Percentiles rank a stretch among this genome's conserved stretches.
Evolutionary conservation across 1,139 yeast genomes (phyloP).

Genomic region (Hansenula sp.): DNA sequence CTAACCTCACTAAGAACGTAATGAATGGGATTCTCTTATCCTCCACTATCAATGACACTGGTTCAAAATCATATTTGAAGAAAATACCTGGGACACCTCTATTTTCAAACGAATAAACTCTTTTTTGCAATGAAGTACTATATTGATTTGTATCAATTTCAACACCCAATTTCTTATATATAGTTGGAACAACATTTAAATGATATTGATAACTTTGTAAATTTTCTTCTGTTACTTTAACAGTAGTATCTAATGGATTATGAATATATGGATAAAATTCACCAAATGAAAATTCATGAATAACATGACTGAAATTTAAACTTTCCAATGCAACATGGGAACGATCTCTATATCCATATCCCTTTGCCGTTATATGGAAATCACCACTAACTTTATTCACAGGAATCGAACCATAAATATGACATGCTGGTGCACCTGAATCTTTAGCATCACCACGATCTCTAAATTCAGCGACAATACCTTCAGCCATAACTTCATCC

Average conservation of each 20-base stretch:
- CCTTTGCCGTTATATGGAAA: conserved; percentile 77
- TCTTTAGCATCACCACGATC: conserved; percentile 27
- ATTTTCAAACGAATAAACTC: conserved; percentile 17
- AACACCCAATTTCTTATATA: conserved; percentile 66
- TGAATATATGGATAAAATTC: conserved; percentile 80
- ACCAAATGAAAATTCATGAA: conserved; percentile 88
- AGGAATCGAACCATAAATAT: conserved; percentile 81
- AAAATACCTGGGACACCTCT: conserved; percentile 69
- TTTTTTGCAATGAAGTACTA: conserved; percentile 42
- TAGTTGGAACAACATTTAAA: conserved; percentile 80
- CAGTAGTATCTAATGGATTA: conserved; percentile 81
- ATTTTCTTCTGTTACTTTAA: conserved; percentile 44
- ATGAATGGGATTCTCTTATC: conserved; percentile 74
- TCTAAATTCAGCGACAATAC: conserved; percentile 60
- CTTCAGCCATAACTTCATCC: conserved; percentile 60
- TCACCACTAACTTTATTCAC: conserved; percentile 86
- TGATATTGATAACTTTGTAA: conserved; percentile 56
- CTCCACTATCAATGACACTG: conserved; percentile 62
- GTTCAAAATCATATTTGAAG: conserved; percentile 84
- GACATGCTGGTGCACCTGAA: conserved; percentile 71
- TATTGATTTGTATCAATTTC: conserved; percentile 81
- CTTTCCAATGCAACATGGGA: conserved; percentile 42
- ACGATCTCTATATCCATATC: conserved; percentile 47
- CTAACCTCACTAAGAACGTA: conserved; percentile 72
- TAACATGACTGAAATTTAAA: conserved; percentile 77